Evolutionary conservation across 106 monocot species (phyloP).

Genomic region (Acorus gramineus): DNA sequence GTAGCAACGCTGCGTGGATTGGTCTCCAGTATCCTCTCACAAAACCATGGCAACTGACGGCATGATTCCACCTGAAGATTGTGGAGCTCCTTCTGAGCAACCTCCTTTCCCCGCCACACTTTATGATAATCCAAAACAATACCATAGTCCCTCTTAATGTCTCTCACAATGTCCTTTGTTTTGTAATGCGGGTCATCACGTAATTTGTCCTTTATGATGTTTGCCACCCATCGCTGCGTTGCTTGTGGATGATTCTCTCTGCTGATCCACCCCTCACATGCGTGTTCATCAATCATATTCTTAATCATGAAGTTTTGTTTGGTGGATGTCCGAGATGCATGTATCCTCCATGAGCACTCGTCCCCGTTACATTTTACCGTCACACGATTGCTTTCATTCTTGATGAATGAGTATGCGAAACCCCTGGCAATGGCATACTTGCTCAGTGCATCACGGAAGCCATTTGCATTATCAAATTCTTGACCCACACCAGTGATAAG

Average conservation of each 20-base stretch:
- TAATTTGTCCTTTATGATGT: constrained; percentile 90
- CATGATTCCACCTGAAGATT: constrained; percentile 70
- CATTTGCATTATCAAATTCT: constrained; percentile 58
- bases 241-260: constrained; percentile 63
- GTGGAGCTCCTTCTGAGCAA: constrained; percentile 87
- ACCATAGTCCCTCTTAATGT: constrained; percentile 84
- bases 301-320: constrained; percentile 63
- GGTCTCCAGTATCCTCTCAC: constrained; percentile 76
- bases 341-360: constrained; percentile 85
- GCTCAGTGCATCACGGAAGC: constrained; percentile 82
- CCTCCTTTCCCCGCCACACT: constrained; percentile 75
- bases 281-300: constrained; percentile 63
- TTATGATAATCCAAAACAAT: constrained; percentile 77
- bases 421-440: constrained; percentile 89
- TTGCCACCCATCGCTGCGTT: constrained; percentile 83
- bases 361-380: constrained; percentile 72
- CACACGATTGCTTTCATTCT: constrained; percentile 72
- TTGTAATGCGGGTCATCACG: constrained; percentile 75
- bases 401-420: constrained; percentile 71
- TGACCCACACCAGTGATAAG: constrained; percentile 85
- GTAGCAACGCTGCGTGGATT: constrained; percentile 78
- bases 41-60: constrained; percentile 76
- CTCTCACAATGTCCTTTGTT: constrained; percentile 79
- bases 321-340: constrained; percentile 55
- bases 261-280: constrained; percentile 42